Conservation (phyloP, 257 asterid genomes). For the Ajuga chamaepitys region DNA sequence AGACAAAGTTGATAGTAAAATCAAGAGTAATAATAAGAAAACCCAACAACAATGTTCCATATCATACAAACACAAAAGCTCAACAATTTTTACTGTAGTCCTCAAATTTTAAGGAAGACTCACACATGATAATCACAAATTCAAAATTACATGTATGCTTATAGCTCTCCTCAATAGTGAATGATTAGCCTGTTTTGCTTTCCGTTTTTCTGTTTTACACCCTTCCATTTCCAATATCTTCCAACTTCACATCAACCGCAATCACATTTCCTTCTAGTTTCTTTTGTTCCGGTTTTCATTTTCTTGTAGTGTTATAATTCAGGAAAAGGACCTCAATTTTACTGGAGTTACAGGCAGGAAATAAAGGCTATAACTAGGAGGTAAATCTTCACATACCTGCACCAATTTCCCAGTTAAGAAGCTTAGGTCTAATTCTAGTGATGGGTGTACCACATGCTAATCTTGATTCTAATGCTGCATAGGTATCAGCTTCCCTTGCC, state of each 20-base stretch:
- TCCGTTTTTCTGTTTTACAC: not conserved
- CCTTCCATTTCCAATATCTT: not conserved
- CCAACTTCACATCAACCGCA: not conserved
- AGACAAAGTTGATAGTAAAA: slow-evolving; percentile 7
- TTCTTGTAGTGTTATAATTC: not conserved
- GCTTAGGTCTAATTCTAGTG: too few relatives aligned
- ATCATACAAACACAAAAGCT: slow-evolving; percentile 8
- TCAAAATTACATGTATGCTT: not conserved
- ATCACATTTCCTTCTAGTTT: not conserved
- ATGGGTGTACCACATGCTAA: too few relatives aligned
- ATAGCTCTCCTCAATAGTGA: not conserved
- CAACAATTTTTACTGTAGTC: not conserved
- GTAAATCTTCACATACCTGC: too few relatives aligned
- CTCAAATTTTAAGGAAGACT: not conserved
- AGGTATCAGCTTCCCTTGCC: too few relatives aligned
- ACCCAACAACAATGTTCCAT: not conserved
- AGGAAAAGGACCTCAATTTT: not conserved
- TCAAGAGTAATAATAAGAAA: slow-evolving; percentile 7
- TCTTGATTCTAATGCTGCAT: too few relatives aligned
- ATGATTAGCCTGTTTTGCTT: not conserved
- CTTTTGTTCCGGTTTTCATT: not conserved
- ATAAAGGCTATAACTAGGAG: too few relatives aligned
- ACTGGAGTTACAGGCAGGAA: too few relatives aligned
- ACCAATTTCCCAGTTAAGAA: too few relatives aligned
- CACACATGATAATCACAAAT: not conserved